These are phyloP conservation scores for Neurospora sp. DNA, from an alignment of 2,329 filamentous ascomycete genomes.

Conservation along the genomic window DNA sequence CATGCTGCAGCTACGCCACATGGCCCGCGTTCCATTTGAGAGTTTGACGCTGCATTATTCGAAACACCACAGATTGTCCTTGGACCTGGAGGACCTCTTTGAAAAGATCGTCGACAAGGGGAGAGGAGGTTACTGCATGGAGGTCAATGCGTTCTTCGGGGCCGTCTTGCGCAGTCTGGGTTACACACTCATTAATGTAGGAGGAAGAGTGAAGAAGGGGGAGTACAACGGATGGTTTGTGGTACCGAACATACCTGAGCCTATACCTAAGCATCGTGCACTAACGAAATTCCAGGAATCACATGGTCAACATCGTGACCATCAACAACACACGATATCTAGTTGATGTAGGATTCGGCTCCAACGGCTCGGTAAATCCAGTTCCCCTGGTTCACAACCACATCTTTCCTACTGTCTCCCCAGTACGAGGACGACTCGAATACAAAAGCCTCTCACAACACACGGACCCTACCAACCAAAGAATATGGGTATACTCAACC, in stretches of 20 bases:
- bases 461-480: slow-evolving; percentile 22
- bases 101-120: slow-evolving; percentile 29
- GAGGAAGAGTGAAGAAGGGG: slow-evolving; percentile 29
- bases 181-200: slow-evolving; percentile 38
- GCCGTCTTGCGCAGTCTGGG: slow-evolving; percentile 37
- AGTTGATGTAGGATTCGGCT: slow-evolving; percentile 53
- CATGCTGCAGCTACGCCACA: slow-evolving; percentile 29
- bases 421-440: slow-evolving; percentile 34
- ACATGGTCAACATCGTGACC: slow-evolving; percentile 50
- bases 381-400: slow-evolving; percentile 21
- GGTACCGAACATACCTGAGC: neutral
- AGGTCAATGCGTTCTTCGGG: slow-evolving; percentile 34
- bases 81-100: slow-evolving; percentile 22
- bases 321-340: slow-evolving; percentile 37
- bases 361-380: slow-evolving; percentile 27
- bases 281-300: slow-evolving; percentile 30
- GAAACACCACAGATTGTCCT: slow-evolving; percentile 17
- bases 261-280: neutral
- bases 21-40: slow-evolving; percentile 44
- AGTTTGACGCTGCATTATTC: slow-evolving; percentile 42
- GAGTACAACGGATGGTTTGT: slow-evolving; percentile 21
- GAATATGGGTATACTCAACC: slow-evolving; percentile 30
- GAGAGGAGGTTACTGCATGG: slow-evolving; percentile 46
- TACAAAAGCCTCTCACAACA: slow-evolving; percentile 23
- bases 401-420: slow-evolving; percentile 29